phyloP scores from a whole-genome alignment of 192 early-diverging fungal species.

The Geranomyces michiganensis region DNA sequence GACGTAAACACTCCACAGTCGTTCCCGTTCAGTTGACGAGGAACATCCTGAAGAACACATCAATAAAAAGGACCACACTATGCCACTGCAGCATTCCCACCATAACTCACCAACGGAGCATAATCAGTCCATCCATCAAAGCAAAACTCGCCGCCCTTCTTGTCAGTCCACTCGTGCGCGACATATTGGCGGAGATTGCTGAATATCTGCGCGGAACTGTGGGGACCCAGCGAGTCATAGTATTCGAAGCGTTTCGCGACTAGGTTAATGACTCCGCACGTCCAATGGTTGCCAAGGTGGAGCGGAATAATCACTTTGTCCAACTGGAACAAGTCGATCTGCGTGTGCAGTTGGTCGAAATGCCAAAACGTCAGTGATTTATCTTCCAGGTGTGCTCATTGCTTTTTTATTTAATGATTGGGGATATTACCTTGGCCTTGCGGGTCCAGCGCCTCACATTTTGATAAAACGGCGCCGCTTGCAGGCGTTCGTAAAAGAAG shows the following conservation, averaged over 20 bases:
- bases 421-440: slow-evolving; percentile 53
- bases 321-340: slow-evolving; percentile 72
- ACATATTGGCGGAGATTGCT: slow-evolving; percentile 64
- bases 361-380: slow-evolving; percentile 1
- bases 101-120: slow-evolving; percentile 8
- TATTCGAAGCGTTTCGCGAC: slow-evolving; percentile 66
- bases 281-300: slow-evolving; percentile 80
- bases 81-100: background rate
- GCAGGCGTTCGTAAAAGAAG: slow-evolving; percentile 69
- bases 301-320: slow-evolving; percentile 85
- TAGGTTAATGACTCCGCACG: slow-evolving; percentile 67
- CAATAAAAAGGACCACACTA: no score
- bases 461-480: slow-evolving; percentile 51
- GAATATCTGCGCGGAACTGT: slow-evolving; percentile 3
- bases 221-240: slow-evolving; percentile 81
- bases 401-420: background rate
- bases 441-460: slow-evolving; percentile 82
- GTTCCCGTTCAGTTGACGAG: slow-evolving; percentile 81
- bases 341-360: no score
- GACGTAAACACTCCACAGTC: slow-evolving; percentile 96
- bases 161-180: slow-evolving; percentile 72
- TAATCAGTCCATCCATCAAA: slow-evolving; percentile 65
- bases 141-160: slow-evolving; percentile 66
- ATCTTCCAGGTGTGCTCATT: slow-evolving; percentile 6
- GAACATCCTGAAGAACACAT: slow-evolving; percentile 30